Evolutionary conservation across 139 green algal species (phyloP).

Genomic region (Diplosphaera chodatii): DNA sequence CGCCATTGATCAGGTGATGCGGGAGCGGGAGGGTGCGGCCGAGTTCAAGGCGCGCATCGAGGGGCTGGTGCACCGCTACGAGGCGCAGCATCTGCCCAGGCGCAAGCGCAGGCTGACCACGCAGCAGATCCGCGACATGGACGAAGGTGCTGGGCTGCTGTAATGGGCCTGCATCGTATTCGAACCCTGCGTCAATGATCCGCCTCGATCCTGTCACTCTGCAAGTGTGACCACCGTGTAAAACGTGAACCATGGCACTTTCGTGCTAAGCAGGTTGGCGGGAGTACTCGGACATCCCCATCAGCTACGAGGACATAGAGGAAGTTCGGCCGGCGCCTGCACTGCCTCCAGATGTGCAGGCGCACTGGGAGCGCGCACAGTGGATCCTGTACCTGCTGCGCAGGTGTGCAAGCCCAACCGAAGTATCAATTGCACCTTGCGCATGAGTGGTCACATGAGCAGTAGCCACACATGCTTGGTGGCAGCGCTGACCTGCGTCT

Average conservation of each 20-base stretch:
- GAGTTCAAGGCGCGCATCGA: slow-evolving; percentile 5
- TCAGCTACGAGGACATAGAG: slow-evolving; percentile 4
- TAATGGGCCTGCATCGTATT: neutral
- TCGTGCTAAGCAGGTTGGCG: neutral
- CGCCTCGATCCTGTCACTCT: no score
- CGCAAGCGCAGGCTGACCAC: slow-evolving; percentile 3
- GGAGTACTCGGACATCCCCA: neutral
- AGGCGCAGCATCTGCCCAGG: slow-evolving; percentile 6
- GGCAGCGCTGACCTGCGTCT: no score
- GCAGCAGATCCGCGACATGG: slow-evolving; percentile 13
- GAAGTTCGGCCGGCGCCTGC: slow-evolving; percentile 8
- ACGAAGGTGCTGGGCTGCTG: neutral
- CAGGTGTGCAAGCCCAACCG: neutral
- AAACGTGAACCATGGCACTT: no score
- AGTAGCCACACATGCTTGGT: no score
- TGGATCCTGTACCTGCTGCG: slow-evolving; percentile 13
- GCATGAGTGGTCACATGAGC: no score
- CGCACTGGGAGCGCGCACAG: slow-evolving; percentile 3
- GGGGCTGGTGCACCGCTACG: neutral
- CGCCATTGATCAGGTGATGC: neutral
- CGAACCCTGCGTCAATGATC: neutral
- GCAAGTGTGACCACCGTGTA: no score
- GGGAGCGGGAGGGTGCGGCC: neutral
- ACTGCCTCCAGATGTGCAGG: slow-evolving; percentile 7
- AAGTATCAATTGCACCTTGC: no score